These are phyloP conservation scores for Moniliella sp. DNA, from an alignment of 1,284 basidiomycete species.

Conservation along the genomic window DNA sequence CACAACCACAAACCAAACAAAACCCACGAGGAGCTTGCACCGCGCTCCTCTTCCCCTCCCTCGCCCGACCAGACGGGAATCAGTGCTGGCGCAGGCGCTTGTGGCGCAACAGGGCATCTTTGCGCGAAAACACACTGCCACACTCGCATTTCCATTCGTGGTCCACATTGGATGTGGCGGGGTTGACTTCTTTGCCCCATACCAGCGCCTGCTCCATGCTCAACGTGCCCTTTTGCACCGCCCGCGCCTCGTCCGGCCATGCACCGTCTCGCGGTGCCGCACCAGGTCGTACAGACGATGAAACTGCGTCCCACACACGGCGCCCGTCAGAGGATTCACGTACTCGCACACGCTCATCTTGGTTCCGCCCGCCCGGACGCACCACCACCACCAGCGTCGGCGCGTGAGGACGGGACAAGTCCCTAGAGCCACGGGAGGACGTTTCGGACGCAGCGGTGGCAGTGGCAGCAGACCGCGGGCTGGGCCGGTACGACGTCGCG, in stretches of 20 bases:
- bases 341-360: slow-evolving; percentile 21
- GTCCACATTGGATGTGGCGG: slow-evolving; percentile 20
- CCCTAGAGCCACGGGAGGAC: background rate
- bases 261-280: slow-evolving; percentile 28
- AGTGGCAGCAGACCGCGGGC: background rate
- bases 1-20: no score
- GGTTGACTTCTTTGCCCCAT: slow-evolving; percentile 30
- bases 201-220: slow-evolving; percentile 23
- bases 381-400: no score
- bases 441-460: background rate
- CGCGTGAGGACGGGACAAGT: no score
- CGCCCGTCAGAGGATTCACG: slow-evolving; percentile 16
- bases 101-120: slow-evolving; percentile 27
- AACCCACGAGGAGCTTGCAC: no score
- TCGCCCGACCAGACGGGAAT: no score
- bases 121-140: slow-evolving; percentile 11
- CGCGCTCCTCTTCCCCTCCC: no score
- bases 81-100: slow-evolving; percentile 2
- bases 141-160: slow-evolving; percentile 30
- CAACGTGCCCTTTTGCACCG: slow-evolving; percentile 18
- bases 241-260: slow-evolving; percentile 22
- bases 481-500: background rate
- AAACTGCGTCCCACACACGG: slow-evolving; percentile 24
- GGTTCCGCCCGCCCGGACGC: background rate
- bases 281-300: slow-evolving; percentile 31